Base-by-base conservation (phyloP, 768 basidiomycete species). In the Clitopilus passeckerianus region DNA sequence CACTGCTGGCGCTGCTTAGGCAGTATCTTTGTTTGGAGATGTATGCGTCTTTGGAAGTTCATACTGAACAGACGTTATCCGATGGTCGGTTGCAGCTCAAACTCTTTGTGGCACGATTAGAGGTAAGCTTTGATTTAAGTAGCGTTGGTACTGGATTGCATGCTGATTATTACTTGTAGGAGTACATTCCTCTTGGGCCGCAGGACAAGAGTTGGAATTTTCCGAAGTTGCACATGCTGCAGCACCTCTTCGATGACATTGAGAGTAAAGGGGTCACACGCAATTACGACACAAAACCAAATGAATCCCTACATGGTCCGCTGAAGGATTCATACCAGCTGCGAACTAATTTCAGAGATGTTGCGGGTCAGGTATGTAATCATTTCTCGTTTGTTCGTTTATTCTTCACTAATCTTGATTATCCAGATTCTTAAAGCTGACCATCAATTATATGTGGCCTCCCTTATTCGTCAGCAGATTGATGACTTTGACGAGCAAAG, bases 221-320 rank as follows among this genome's bases (percentile, higher is more conserved):
- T 60, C 72, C 71, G 0, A 80, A 80, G 57, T 61, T 60, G 0
- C 78, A 79, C 52, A 52, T 63, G 0, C 70, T 70, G 56, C 52
- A 57, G 0, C 76, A 79, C 60, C 24, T 70, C 0, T 67, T 72
- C 41, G 61, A 60, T 37, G 72, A 77, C 54, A 77, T 79, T 44
- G 16, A 58, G 10, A 57, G 1, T 0, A 78, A 77, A 41, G 77
- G 75, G 22, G 70, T 59, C 0, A 59, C 67, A 0, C 57, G 52
- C 0, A 72, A 73, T 37, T 76, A 69, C 44, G 72, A 68, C 52
- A 75, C 72, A 4, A 66, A 67, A 34, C 63, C 61, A 0, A 73
- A 73, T 57, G 72, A 77, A 46, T 60, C 63, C 1, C 54, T 68
- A 35, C 76, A 77, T 63, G 65, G 70, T 2, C 55, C 67, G 2